Evolutionary conservation across 139 green algal genomes (phyloP).

Genomic region (Micromonas commoda): DNA sequence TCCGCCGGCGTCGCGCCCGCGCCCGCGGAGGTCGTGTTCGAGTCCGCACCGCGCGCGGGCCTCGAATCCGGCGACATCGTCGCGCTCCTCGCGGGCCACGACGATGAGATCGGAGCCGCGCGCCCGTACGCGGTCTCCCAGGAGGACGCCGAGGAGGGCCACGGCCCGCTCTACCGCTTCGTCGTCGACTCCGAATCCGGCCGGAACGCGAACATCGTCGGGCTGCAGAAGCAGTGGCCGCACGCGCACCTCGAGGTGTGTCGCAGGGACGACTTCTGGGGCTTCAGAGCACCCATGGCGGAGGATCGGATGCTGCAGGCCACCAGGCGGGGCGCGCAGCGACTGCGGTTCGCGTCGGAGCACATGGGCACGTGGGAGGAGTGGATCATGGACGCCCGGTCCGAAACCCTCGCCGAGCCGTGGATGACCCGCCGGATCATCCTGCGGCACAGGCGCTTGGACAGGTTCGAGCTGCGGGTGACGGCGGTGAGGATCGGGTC

Average conservation of each 20-base stretch:
- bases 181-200: too few relatives aligned
- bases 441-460: neutral
- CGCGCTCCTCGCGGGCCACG: neutral
- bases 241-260: neutral
- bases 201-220: too few relatives aligned
- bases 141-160: neutral
- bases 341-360: neutral
- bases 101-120: neutral
- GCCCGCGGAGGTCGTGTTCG: neutral
- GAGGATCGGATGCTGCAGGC: neutral
- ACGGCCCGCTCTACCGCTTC: neutral
- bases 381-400: neutral
- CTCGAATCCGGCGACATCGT: neutral
- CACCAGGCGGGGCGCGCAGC: neutral
- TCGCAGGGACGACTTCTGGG: neutral
- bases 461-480: neutral
- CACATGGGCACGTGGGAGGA: constrained; percentile 18
- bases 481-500: constrained; percentile 1
- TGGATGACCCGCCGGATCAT: neutral
- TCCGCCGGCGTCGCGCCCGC: too few relatives aligned
- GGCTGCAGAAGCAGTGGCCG: neutral
- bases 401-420: neutral
- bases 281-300: neutral
- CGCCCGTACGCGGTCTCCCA: neutral
- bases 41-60: neutral